phyloP scores from a whole-genome alignment of 2,329 filamentous ascomycete species.

The Exophiala oligosperma region DNA sequence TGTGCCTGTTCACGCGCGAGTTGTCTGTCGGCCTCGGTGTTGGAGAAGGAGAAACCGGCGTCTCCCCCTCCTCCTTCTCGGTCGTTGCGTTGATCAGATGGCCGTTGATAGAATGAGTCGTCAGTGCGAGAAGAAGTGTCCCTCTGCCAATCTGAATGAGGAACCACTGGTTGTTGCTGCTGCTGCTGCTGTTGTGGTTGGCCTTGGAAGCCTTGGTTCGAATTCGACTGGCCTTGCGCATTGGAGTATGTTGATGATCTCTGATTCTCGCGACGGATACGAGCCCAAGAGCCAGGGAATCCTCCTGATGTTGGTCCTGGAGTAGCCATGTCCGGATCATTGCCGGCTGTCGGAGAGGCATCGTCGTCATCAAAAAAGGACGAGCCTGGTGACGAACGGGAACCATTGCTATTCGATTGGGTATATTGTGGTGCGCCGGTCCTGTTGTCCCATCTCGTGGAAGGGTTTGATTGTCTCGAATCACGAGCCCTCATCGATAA shows the following conservation, averaged over 20 bases:
- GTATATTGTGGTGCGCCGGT: neutral
- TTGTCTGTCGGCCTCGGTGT: slow-evolving; percentile 26
- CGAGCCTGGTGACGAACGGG: neutral
- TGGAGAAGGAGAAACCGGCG: slow-evolving; percentile 16
- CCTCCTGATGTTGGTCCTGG: no score
- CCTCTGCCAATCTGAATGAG: no score
- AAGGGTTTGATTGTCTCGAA: slow-evolving; percentile 6
- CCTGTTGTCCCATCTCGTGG: neutral
- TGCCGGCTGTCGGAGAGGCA: slow-evolving; percentile 27
- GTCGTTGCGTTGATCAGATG: neutral
- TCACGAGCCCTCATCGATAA: slow-evolving; percentile 7
- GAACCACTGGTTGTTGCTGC: no score
- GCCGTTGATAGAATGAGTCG: no score
- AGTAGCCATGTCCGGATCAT: slow-evolving; percentile 15
- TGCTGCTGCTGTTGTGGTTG: neutral
- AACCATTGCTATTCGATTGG: neutral
- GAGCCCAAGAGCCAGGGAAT: slow-evolving; percentile 20
- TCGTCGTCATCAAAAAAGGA: slow-evolving; percentile 25
- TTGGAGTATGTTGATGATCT: neutral
- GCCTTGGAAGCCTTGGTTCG: neutral
- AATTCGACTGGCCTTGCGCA: neutral
- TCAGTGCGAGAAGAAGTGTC: no score
- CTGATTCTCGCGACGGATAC: slow-evolving; percentile 17
- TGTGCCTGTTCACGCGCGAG: slow-evolving; percentile 41
- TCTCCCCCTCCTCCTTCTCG: neutral